Evolutionary conservation across 73 alveolate genomes (phyloP), one percentile per base, ranked within the genome.

Genomic region (Blepharisma japonicum): DNA sequence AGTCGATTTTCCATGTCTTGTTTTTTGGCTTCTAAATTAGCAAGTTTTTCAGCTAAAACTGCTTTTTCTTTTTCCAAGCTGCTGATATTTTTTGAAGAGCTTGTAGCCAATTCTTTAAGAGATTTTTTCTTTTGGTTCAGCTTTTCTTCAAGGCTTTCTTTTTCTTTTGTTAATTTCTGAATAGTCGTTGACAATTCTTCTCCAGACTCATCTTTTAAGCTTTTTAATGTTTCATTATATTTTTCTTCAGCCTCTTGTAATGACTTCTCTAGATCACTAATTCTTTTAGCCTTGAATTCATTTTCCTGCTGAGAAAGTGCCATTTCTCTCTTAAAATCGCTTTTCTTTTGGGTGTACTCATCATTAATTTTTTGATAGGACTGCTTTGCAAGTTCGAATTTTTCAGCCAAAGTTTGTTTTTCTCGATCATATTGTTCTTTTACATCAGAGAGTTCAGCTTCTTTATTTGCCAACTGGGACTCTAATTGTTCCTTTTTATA

Each of bases 401-500:
- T 61, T 61, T 61, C 77, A 11, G 42, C 20, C 49, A 61, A 27
- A 18, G 49, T 23, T 11, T n/a, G n/a, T 61, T 61, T 61, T 61
- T 61, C 42, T 55, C 83, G 84, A 42, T 93, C 97, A 71, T 89
- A 90, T 78, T 93, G 88, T 80, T 88, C 85, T 71, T 95, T 97
- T 7, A 95, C 81, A 87, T 92, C 94, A 56, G 82, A 71, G 85
- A 94, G 87, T 81, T 91, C 92, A 6, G 92, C 94, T 86, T 95
- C 98, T 98, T 98, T 91, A 25, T 92, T 86, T 50, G 95, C 94
- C 38, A 86, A 71, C 45, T 87, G 81, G 72, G 79, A 79, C 83
- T 90, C 92, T 50, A 87, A 66, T 56, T 82, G 86, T 68, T 90
- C 96, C 79, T 87, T 90, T 79, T 83, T 90, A 21, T 86, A 87